These are phyloP conservation scores for Tetrahymena thermophila DNA, from an alignment of 73 alveolate genomes.

Conservation along the genomic window DNA sequence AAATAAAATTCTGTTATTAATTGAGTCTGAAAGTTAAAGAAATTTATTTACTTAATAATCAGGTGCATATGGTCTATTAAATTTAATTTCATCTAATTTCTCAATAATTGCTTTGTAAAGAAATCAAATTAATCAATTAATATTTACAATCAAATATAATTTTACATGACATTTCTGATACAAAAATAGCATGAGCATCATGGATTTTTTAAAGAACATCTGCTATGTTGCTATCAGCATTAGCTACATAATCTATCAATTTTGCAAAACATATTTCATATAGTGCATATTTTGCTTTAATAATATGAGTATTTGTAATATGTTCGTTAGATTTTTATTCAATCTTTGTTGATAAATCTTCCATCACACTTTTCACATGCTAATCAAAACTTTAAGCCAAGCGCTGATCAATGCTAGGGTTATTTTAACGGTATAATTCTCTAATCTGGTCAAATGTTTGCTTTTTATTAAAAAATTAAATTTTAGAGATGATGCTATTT, in stretches of 20 bases:
- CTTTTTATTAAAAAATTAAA: not conserved
- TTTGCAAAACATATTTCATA: slow-evolving; percentile 47
- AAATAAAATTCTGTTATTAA: slow-evolving; percentile 18
- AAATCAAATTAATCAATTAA: slow-evolving; percentile 9
- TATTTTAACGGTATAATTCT: slow-evolving; percentile 35
- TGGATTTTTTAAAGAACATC: slow-evolving; percentile 24
- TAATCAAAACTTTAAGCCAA: slow-evolving; percentile 70
- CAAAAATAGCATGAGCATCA: slow-evolving; percentile 15
- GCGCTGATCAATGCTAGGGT: slow-evolving; percentile 52
- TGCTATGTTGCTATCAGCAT: slow-evolving; percentile 42
- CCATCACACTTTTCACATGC: slow-evolving; percentile 51
- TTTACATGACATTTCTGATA: slow-evolving; percentile 14
- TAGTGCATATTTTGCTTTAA: slow-evolving; percentile 45
- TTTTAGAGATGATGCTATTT: not conserved
- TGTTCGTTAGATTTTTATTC: slow-evolving; percentile 21
- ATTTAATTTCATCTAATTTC: not conserved
- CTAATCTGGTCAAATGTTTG: slow-evolving; percentile 41
- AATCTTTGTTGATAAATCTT: slow-evolving; percentile 38
- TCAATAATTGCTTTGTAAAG: not conserved
- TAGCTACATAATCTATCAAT: slow-evolving; percentile 24
- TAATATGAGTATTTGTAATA: slow-evolving; percentile 3
- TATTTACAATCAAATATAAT: not conserved
- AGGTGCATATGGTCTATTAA: not conserved
- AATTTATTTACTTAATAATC: slow-evolving; percentile 4
- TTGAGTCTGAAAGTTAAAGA: not conserved